Evolutionary conservation across 768 basidiomycete genomes (phyloP), one percentile per base, ranked within the genome.

Genomic region (Lactarius tabidus): DNA sequence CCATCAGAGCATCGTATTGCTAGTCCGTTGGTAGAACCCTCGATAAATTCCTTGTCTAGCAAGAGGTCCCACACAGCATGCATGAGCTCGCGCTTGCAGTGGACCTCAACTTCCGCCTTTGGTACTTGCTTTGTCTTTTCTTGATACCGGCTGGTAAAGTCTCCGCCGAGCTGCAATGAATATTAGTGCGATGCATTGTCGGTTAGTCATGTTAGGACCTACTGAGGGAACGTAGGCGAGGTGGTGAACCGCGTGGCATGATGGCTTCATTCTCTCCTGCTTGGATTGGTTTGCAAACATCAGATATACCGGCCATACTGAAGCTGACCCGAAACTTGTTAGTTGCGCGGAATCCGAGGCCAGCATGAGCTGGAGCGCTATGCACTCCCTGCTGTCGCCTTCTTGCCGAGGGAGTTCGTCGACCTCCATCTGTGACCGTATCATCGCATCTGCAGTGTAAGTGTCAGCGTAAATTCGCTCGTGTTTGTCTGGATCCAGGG

Each of bases 71-170:
- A 70, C 2, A 67, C 45, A 5, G 8, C 69, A n/a, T 75, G 74
- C 43, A 74, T 61, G 20, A 72, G 65, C 48, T 74, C 70, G 1
- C 71, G 69, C 6, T 63, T 66, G 64, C 71, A 72, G 57, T 33
- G 33, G 8, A 8, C 8, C 8, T 33, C 33, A 33, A 33, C 33
- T 3, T 3, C 8, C 4, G 33, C 33, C 4, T 33, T 3, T 33
- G 33, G 33, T 33, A 8, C 33, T 8, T 33, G 3, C 4, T 33
- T 8, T 8, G 8, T 33, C 8, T 3, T 8, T 8, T 33, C 33
- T 33, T 33, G 33, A 33, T 33, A 33, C 8, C 33, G 3, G 33
- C 33, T 33, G 8, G 33, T 8, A 33, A 33, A 33, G 33, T 33
- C 33, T 33, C 4, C 33, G 4, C 33, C 33, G 33, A 33, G 33